Conservation (phyloP, 2,329 filamentous ascomycete genomes). For the Talaromyces sp. region DNA sequence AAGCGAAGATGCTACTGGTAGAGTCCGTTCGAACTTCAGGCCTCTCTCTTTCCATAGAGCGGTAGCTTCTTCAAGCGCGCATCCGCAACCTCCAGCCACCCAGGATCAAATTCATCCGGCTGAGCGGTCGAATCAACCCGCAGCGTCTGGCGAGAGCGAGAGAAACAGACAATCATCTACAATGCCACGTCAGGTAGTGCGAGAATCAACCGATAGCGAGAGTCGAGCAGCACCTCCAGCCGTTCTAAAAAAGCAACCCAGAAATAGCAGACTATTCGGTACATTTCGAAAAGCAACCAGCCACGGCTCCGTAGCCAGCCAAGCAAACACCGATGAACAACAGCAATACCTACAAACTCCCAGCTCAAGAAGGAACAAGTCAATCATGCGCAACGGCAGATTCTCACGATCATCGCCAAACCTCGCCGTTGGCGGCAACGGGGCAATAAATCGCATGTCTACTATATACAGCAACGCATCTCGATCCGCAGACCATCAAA, state of each 20-base stretch:
- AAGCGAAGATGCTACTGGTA: background rate
- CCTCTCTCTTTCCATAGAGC: constrained; percentile 11
- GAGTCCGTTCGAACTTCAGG: constrained; percentile 5
- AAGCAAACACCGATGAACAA: constrained; percentile 6
- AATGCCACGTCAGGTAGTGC: background rate
- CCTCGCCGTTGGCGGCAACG: constrained; percentile 4
- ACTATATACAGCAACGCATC: constrained; percentile 19
- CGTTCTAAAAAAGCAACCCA: background rate
- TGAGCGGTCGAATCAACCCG: background rate
- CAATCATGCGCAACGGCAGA: constrained; percentile 10
- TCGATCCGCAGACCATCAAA: constrained; percentile 14
- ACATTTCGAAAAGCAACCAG: constrained; percentile 11
- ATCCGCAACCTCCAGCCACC: background rate
- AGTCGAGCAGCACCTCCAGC: background rate
- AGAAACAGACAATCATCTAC: background rate
- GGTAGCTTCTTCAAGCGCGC: background rate
- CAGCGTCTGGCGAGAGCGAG: background rate
- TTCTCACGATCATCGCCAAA: constrained; percentile 18
- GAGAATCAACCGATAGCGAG: background rate
- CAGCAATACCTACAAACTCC: background rate
- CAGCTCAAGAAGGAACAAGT: background rate
- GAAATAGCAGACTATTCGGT: constrained; percentile 14
- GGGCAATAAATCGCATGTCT: constrained; percentile 14
- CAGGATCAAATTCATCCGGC: background rate
- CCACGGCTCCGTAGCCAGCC: constrained; percentile 4